Percentiles rank a stretch among this genome's conserved stretches.
Evolutionary conservation across 306 rosid species (phyloP).

Genomic region (Vigna mungo): DNA sequence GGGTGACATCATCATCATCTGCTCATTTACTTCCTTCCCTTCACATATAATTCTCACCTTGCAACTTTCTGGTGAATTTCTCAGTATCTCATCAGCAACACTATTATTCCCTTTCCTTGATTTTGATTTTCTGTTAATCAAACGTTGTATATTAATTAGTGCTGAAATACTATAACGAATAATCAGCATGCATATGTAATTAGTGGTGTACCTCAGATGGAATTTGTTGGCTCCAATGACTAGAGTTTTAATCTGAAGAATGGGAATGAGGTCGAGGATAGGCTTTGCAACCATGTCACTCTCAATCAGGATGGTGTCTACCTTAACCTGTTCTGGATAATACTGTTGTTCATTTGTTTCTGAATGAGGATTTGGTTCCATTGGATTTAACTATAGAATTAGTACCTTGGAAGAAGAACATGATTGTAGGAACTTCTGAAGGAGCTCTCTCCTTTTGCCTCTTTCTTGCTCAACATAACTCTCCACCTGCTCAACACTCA

Average conservation of each 20-base stretch:
- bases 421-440: slow-evolving; percentile 64
- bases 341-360: neutral
- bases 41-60: slow-evolving; percentile 71
- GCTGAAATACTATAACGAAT: neutral
- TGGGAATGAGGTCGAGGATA: slow-evolving; percentile 64
- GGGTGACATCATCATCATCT: slow-evolving; percentile 20
- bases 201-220: slow-evolving; percentile 48
- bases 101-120: slow-evolving; percentile 69
- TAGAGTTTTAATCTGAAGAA: slow-evolving; percentile 65
- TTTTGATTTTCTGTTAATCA: slow-evolving; percentile 60
- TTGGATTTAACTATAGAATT: neutral
- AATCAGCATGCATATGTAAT: too few species aligned
- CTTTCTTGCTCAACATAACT: slow-evolving; percentile 67
- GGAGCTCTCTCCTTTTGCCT: slow-evolving; percentile 70
- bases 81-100: slow-evolving; percentile 61
- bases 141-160: neutral
- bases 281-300: slow-evolving; percentile 71
- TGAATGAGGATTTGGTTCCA: neutral
- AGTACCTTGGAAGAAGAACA: slow-evolving; percentile 67
- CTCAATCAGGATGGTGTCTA: slow-evolving; percentile 72
- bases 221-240: slow-evolving; percentile 67
- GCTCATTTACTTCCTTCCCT: slow-evolving; percentile 60
- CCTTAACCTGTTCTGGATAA: slow-evolving; percentile 59
- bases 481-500: slow-evolving; percentile 71
- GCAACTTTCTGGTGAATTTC: slow-evolving; percentile 62